Percentiles rank a stretch among this genome's conserved stretches.
Conservation (phyloP, 768 basidiomycete genomes). For the Naganishia antarctica region DNA sequence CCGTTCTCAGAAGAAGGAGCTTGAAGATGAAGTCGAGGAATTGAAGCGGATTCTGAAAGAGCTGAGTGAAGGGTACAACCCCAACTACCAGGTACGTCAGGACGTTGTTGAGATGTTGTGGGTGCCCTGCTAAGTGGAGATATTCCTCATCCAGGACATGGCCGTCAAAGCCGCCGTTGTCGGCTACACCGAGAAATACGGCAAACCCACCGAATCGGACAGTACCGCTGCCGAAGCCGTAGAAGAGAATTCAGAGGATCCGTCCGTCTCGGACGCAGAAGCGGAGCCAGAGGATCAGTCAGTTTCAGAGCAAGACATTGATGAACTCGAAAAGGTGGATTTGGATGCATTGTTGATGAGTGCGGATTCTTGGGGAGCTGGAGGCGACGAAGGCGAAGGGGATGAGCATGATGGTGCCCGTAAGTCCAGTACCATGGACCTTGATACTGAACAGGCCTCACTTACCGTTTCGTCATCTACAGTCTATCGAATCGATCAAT, state of each 20-base stretch:
- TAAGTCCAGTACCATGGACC: no score
- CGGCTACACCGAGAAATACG: constrained; percentile 66
- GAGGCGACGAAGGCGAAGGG: constrained; percentile 50
- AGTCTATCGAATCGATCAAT: constrained; percentile 77
- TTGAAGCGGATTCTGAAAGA: constrained; percentile 77
- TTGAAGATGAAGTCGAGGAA: constrained; percentile 67
- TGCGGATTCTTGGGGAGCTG: constrained; percentile 65
- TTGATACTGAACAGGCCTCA: no score
- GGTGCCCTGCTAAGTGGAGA: neutral
- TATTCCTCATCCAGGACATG: constrained; percentile 81
- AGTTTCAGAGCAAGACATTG: constrained; percentile 54
- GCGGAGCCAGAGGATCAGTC: constrained; percentile 44
- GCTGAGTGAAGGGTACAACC: constrained; percentile 83
- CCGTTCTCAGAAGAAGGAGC: constrained; percentile 64
- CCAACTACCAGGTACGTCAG: constrained; percentile 74
- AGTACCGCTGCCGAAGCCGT: neutral
- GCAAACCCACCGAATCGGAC: neutral
- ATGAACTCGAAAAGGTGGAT: constrained; percentile 56
- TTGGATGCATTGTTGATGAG: constrained; percentile 69
- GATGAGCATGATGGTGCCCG: constrained; percentile 53
- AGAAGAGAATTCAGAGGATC: neutral
- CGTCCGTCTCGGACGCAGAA: constrained; percentile 10
- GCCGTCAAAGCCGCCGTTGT: constrained; percentile 93
- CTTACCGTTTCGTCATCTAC: neutral
- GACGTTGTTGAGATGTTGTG: neutral